phyloP scores from a whole-genome alignment of 768 basidiomycete species.

The Kwoniella sp. region DNA sequence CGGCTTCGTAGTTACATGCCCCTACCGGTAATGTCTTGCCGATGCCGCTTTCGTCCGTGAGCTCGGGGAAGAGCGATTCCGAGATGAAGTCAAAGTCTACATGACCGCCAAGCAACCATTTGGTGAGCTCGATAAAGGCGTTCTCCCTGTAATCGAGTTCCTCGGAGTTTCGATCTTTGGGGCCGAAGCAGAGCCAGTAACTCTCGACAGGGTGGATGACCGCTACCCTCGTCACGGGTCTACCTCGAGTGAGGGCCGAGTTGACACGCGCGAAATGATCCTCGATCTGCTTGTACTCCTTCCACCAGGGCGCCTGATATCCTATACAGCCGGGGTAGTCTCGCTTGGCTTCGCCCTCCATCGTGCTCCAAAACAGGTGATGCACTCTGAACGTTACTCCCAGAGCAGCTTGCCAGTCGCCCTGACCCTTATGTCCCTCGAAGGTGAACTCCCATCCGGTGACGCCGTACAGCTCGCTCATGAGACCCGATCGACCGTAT shows the following conservation, averaged over 20 bases:
- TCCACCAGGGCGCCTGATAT: constrained; percentile 45
- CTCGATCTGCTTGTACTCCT: constrained; percentile 41
- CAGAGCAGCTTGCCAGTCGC: constrained; percentile 49
- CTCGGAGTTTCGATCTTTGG: constrained; percentile 30
- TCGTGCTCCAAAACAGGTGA: constrained; percentile 36
- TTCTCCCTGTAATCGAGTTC: constrained; percentile 34
- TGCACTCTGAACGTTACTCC: constrained; percentile 41
- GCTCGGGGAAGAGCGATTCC: constrained; percentile 37
- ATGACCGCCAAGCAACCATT: constrained; percentile 40
- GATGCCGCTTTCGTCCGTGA: constrained; percentile 23
- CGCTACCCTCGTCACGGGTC: constrained; percentile 36
- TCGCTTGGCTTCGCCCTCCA: constrained; percentile 43
- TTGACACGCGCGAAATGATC: constrained; percentile 43
- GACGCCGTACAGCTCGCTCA: constrained; percentile 43
- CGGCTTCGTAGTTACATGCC: constrained; percentile 35
- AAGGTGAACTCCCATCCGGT: constrained; percentile 42
- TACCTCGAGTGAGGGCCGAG: constrained; percentile 34
- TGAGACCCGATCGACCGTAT: constrained; percentile 32
- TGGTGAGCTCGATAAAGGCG: constrained; percentile 33
- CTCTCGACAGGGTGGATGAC: constrained; percentile 49
- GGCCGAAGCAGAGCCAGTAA: constrained; percentile 44
- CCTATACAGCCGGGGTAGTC: constrained; percentile 46
- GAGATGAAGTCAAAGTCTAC: constrained; percentile 49
- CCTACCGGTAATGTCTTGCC: constrained; percentile 32
- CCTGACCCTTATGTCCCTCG: constrained; percentile 43